Evolutionary conservation across 2,329 filamentous ascomycete species (phyloP).

Genomic region (Aspergillus floridensis): DNA sequence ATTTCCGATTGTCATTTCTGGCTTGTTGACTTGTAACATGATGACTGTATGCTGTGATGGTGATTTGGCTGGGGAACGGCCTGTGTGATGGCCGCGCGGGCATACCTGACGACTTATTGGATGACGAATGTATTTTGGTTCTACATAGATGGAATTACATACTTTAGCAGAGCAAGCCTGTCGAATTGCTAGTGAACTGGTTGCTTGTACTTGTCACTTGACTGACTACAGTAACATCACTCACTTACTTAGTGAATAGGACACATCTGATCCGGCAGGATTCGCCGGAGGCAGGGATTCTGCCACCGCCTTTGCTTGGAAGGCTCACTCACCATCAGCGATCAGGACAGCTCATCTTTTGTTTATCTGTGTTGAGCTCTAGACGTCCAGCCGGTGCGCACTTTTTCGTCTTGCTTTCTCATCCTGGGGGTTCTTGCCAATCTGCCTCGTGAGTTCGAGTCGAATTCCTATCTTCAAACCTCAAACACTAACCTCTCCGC

Average conservation of each 20-base stretch:
- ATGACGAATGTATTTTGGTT: constrained; percentile 7
- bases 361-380: not conserved
- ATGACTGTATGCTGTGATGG: constrained; percentile 11
- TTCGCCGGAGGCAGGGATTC: constrained; percentile 9
- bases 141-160: constrained; percentile 3
- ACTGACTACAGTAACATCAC: too few relatives aligned
- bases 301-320: constrained; percentile 22
- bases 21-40: constrained; percentile 3
- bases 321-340: not conserved
- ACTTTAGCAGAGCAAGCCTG: too few relatives aligned
- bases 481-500: not conserved
- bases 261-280: not conserved
- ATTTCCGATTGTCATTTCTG: constrained; percentile 19
- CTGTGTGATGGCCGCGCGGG: too few relatives aligned
- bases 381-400: too few relatives aligned
- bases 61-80: too few relatives aligned
- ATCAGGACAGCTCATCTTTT: constrained; percentile 25
- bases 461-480: not conserved
- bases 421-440: too few relatives aligned
- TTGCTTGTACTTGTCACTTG: too few relatives aligned
- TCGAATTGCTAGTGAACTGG: too few relatives aligned
- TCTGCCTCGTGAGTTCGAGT: not conserved
- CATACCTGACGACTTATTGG: constrained; percentile 8
- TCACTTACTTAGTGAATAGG: not conserved
- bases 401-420: too few relatives aligned